These are phyloP conservation scores for Ensete ventricosum DNA, from an alignment of 176 grass and related monocot genomes.

Conservation along the genomic window DNA sequence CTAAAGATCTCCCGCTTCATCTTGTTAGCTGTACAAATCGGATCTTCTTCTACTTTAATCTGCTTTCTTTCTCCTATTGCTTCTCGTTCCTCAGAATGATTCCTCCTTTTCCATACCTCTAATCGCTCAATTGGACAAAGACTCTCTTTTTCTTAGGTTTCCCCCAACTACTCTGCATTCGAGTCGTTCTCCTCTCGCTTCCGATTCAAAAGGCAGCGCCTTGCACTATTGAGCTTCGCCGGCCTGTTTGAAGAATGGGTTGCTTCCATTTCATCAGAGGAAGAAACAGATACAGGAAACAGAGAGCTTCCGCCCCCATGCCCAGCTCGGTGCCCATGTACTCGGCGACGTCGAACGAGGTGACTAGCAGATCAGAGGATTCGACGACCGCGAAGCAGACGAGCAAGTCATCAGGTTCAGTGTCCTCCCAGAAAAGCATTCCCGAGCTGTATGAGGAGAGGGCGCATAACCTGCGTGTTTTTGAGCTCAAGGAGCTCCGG, in stretches of 20 bases:
- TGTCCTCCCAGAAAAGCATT: not conserved
- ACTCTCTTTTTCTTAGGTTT: not conserved
- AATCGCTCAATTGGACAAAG: not conserved
- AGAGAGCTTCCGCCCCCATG: not conserved
- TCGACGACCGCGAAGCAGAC: not conserved
- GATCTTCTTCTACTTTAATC: not conserved
- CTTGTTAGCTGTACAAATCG: not conserved
- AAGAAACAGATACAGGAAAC: not conserved
- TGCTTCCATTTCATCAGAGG: not conserved
- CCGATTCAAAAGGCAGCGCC: not conserved
- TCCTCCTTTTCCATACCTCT: not conserved
- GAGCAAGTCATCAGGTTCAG: not conserved
- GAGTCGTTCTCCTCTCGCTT: not conserved
- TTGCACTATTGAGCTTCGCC: not conserved
- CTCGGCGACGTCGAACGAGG: not conserved
- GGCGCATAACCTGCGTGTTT: constrained; percentile 8
- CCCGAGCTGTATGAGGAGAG: constrained; percentile 3
- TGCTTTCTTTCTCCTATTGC: not conserved
- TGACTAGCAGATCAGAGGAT: not conserved
- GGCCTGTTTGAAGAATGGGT: not conserved
- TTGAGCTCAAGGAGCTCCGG: not conserved
- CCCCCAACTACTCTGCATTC: not conserved
- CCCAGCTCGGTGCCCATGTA: not conserved
- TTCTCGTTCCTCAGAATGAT: not conserved
- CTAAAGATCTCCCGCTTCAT: not conserved